Evolutionary conservation across 495 filamentous ascomycete species (phyloP).

Genomic region (Penicillium odoratum): DNA sequence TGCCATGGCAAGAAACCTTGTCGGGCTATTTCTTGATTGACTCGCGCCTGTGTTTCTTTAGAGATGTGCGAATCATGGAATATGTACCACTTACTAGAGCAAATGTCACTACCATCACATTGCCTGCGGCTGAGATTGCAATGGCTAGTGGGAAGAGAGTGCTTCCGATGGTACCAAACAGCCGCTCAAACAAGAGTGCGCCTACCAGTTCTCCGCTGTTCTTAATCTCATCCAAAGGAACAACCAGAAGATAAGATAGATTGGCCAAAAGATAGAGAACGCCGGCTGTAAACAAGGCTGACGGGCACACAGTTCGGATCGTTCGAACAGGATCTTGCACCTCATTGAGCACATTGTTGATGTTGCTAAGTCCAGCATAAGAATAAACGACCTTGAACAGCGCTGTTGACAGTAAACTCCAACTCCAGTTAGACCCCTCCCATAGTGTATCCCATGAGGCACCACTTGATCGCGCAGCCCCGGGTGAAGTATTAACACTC

Average conservation of each 20-base stretch:
- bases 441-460: conserved; percentile 38
- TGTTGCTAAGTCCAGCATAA: conserved; percentile 65
- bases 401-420: conserved; percentile 57
- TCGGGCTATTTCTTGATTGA: conserved; percentile 68
- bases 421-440: conserved; percentile 48
- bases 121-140: conserved; percentile 66
- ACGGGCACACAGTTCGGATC: conserved; percentile 60
- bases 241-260: conserved; percentile 66
- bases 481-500: conserved; percentile 9
- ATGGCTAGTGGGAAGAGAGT: conserved; percentile 62
- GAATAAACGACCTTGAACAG: conserved; percentile 76
- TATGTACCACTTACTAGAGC: conserved; percentile 46
- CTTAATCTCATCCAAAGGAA: conserved; percentile 68
- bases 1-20: conserved; percentile 72
- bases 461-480: neutral
- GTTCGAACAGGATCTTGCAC: conserved; percentile 69
- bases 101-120: conserved; percentile 79
- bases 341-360: conserved; percentile 77
- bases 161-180: conserved; percentile 62
- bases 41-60: conserved; percentile 51
- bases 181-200: conserved; percentile 65
- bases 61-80: neutral
- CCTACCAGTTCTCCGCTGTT: conserved; percentile 66
- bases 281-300: conserved; percentile 60
- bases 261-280: conserved; percentile 69